phyloP scores from a whole-genome alignment of 257 asterid species.

The Petrea volubilis region DNA sequence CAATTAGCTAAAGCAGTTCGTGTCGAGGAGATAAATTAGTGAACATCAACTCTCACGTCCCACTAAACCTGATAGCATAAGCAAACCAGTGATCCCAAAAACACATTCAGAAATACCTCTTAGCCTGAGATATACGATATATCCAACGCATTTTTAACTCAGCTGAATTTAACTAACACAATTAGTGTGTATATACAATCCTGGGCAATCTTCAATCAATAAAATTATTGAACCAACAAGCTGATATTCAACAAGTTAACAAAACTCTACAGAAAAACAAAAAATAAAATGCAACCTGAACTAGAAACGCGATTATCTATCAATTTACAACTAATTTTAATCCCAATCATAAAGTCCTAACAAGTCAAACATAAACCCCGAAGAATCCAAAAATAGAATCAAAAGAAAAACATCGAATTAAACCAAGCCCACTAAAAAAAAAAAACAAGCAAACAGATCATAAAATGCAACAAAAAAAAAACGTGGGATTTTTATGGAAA shows the following conservation, averaged over 20 bases:
- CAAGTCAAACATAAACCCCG: slow-evolving; percentile 10
- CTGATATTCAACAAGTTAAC: no score
- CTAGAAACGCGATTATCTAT: slow-evolving; percentile 2
- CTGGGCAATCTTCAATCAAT: no score
- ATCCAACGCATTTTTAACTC: no score
- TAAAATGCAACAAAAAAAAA: not conserved
- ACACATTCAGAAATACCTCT: not conserved
- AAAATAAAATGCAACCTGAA: slow-evolving; percentile 11
- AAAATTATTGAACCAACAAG: no score
- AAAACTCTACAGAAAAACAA: not conserved
- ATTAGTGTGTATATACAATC: slow-evolving; percentile 10
- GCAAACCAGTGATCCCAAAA: not conserved
- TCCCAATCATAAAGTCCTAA: slow-evolving; percentile 20
- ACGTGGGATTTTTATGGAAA: not conserved
- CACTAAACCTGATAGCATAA: not conserved
- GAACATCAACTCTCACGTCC: slow-evolving; percentile 22
- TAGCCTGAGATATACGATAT: not conserved
- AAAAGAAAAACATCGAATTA: slow-evolving; percentile 4
- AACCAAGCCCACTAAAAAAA: slow-evolving; percentile 18
- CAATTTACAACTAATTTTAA: slow-evolving; percentile 6
- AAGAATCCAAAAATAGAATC: not conserved
- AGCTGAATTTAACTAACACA: not conserved
- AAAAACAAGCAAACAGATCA: slow-evolving; percentile 25
- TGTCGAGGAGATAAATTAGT: slow-evolving; percentile 20
- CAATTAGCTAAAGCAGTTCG: slow-evolving; percentile 12